Conservation (phyloP, 2,329 filamentous ascomycete genomes). For the Nannizziopsis barbatae region DNA sequence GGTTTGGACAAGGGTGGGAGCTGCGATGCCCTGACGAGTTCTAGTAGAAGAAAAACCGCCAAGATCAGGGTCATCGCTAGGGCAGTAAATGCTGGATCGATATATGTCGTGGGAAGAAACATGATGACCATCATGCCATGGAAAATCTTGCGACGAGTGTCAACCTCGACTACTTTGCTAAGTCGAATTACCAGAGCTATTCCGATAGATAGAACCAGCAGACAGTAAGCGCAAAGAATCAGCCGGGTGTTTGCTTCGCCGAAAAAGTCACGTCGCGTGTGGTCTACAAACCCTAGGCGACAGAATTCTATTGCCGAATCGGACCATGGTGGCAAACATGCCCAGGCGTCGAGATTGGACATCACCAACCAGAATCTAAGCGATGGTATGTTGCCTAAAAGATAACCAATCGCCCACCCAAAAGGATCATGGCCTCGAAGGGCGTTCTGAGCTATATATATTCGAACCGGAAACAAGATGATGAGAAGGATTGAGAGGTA, state of each 20-base stretch:
- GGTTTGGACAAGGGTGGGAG: constrained; percentile 80
- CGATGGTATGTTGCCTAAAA: constrained; percentile 64
- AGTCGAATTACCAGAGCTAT: constrained; percentile 64
- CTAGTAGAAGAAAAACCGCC: constrained; percentile 74
- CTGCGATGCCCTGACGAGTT: constrained; percentile 80
- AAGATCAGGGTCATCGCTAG: constrained; percentile 71
- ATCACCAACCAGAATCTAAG: constrained; percentile 62
- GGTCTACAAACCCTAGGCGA: constrained; percentile 50
- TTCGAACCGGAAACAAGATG: constrained; percentile 59
- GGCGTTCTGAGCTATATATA: constrained; percentile 56
- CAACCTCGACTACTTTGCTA: constrained; percentile 71
- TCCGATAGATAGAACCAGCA: constrained; percentile 56
- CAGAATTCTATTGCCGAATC: constrained; percentile 31
- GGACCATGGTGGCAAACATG: constrained; percentile 51
- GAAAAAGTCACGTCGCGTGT: constrained; percentile 52
- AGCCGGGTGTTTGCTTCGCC: constrained; percentile 77
- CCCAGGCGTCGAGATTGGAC: constrained; percentile 61
- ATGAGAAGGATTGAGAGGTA: constrained; percentile 57
- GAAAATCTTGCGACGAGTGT: constrained; percentile 92
- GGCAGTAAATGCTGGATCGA: constrained; percentile 75
- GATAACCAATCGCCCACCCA: constrained; percentile 83
- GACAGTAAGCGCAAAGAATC: constrained; percentile 61
- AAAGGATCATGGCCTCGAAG: constrained; percentile 67
- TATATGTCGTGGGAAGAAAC: constrained; percentile 74
- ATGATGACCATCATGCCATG: constrained; percentile 98